Conservation (phyloP, 2,329 filamentous ascomycete genomes). For the Rhynchosporium graminicola region DNA sequence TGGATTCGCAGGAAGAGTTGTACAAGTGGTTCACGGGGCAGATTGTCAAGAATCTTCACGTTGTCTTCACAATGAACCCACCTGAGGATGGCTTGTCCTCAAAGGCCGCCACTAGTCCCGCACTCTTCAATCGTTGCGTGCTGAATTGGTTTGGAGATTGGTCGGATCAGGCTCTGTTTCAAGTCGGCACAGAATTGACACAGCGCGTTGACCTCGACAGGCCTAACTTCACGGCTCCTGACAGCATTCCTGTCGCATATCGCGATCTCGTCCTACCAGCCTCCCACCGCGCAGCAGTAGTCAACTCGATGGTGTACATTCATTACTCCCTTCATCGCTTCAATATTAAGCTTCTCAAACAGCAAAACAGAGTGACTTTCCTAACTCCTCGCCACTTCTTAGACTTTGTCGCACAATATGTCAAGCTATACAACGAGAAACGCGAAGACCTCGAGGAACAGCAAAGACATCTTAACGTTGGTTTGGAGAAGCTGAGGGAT, state of each 20-base stretch:
- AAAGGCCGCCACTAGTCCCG: slow-evolving; percentile 95
- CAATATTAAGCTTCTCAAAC: slow-evolving; percentile 84
- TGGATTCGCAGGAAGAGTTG: slow-evolving; percentile 98
- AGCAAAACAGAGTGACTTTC: slow-evolving; percentile 90
- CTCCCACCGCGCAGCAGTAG: slow-evolving; percentile 84
- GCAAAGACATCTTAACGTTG: slow-evolving; percentile 96
- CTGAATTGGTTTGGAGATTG: slow-evolving; percentile 99
- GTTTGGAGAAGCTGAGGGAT: slow-evolving; percentile 93
- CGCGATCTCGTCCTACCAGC: slow-evolving; percentile 81
- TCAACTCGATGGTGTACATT: slow-evolving; percentile 99
- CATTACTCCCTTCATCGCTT: slow-evolving; percentile 92
- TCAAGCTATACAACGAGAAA: slow-evolving; percentile 97
- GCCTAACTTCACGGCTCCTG: slow-evolving; percentile 79
- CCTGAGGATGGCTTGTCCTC: slow-evolving; percentile 92
- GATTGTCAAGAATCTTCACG: slow-evolving; percentile 97
- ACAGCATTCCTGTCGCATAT: slow-evolving; percentile 91
- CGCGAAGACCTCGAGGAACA: slow-evolving; percentile 98
- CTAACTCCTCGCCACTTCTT: slow-evolving; percentile 96
- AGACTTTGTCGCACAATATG: slow-evolving; percentile 97
- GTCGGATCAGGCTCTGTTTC: slow-evolving; percentile 98
- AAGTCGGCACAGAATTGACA: slow-evolving; percentile 93
- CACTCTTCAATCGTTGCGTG: slow-evolving; percentile 98
- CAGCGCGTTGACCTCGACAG: slow-evolving; percentile 95
- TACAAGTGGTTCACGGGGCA: slow-evolving; percentile 99
- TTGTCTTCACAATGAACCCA: slow-evolving; percentile 99